Evolutionary conservation across 2,329 filamentous ascomycete genomes (phyloP).

Genomic region (Phyllosticta citribraziliensis): DNA sequence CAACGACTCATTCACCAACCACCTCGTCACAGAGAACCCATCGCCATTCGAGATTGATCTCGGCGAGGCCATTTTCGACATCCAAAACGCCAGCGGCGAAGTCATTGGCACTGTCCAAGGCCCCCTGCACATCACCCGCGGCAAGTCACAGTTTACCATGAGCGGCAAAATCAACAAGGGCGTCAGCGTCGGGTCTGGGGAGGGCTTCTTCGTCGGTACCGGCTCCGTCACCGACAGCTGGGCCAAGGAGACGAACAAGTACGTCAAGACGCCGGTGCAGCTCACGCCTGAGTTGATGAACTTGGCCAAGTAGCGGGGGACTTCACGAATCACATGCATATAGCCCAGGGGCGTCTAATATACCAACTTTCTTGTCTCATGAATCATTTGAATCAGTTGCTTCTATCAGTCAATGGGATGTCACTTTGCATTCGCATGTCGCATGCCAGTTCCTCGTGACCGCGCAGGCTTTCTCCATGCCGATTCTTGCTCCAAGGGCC

Average conservation of each 20-base stretch:
- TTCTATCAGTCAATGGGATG: neutral
- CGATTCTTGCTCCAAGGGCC: too few species aligned
- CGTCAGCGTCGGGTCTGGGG: neutral
- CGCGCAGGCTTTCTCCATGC: too few species aligned
- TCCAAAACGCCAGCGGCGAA: slow-evolving; percentile 1
- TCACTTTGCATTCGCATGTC: neutral
- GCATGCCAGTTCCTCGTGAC: neutral
- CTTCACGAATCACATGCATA: neutral
- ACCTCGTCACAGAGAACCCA: slow-evolving; percentile 8
- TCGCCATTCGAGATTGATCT: slow-evolving; percentile 11
- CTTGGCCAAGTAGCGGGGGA: neutral
- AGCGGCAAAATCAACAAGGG: neutral
- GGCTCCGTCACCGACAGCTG: slow-evolving; percentile 1
- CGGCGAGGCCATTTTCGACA: slow-evolving; percentile 5
- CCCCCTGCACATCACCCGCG: slow-evolving; percentile 1
- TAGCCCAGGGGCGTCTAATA: neutral
- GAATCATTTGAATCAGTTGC: neutral
- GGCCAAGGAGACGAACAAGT: slow-evolving; percentile 8
- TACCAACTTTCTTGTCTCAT: neutral
- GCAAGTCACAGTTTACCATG: slow-evolving; percentile 4
- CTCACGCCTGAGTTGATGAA: slow-evolving; percentile 8
- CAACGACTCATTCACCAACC: slow-evolving; percentile 6
- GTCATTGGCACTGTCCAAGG: slow-evolving; percentile 4
- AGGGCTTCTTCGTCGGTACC: slow-evolving; percentile 1
- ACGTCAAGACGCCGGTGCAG: slow-evolving; percentile 1